Evolutionary conservation across 257 asterid genomes (phyloP).

Genomic region (Fraxinus pennsylvanica): DNA sequence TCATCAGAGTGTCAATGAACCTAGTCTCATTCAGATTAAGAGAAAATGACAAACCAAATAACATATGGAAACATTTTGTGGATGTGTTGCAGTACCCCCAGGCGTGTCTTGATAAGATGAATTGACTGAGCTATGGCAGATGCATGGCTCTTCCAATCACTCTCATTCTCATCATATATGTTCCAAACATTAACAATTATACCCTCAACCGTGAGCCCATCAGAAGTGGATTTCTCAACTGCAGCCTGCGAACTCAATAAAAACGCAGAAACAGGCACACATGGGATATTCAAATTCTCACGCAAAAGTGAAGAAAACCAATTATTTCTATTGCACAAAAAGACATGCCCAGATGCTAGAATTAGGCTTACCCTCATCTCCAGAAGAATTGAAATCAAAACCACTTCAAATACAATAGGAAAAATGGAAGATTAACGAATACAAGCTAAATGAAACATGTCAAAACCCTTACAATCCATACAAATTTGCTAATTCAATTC

Average conservation of each 20-base stretch:
- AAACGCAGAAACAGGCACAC: constrained; percentile 35
- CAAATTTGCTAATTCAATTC: background rate
- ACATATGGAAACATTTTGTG: constrained; percentile 8
- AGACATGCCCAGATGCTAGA: constrained; percentile 29
- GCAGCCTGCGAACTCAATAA: constrained; percentile 53
- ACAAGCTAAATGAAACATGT: background rate
- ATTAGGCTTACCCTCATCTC: background rate
- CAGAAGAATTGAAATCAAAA: background rate
- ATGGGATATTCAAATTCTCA: constrained; percentile 27
- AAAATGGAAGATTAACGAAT: background rate
- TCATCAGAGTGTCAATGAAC: background rate
- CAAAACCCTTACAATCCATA: background rate
- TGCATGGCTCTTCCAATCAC: constrained; percentile 91
- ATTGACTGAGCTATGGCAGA: constrained; percentile 88
- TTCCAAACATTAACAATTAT: constrained; percentile 76
- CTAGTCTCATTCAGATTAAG: constrained; percentile 1
- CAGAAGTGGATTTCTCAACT: constrained; percentile 63
- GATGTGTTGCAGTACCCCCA: constrained; percentile 39
- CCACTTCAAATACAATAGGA: background rate
- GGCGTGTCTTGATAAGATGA: constrained; percentile 84
- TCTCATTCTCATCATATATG: constrained; percentile 65
- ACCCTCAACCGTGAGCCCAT: constrained; percentile 82
- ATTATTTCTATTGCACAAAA: constrained; percentile 14
- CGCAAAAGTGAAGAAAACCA: constrained; percentile 29
- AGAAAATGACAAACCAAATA: background rate